A percentile compares a stretch with the other conserved stretches of the same genome.
phyloP scores from a whole-genome alignment of 768 basidiomycete species.

The Sutorius australiensis region DNA sequence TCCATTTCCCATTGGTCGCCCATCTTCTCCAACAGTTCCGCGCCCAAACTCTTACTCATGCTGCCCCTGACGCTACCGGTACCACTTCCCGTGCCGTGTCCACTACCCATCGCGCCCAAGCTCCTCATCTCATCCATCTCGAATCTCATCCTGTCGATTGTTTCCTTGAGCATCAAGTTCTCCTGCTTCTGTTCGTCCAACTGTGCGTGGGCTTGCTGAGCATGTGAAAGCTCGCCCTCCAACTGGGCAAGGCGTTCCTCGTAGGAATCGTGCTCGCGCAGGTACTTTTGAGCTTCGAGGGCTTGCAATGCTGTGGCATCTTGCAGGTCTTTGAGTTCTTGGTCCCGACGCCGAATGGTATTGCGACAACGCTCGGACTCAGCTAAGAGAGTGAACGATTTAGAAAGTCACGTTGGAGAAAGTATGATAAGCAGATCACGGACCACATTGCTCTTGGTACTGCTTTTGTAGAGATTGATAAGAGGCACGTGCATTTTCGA shows the following conservation, averaged over 20 bases:
- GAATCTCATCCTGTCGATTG: constrained; percentile 90
- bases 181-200: constrained; percentile 94
- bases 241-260: constrained; percentile 69
- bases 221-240: constrained; percentile 66
- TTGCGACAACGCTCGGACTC: constrained; percentile 78
- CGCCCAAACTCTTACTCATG: constrained; percentile 71
- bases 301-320: constrained; percentile 59
- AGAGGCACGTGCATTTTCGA: constrained; percentile 69
- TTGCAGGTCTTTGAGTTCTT: constrained; percentile 60
- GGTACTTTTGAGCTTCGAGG: constrained; percentile 63
- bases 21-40: constrained; percentile 66
- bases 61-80: constrained; percentile 50
- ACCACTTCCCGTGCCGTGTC: constrained; percentile 39
- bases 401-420: neutral
- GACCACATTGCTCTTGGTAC: constrained; percentile 85
- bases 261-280: constrained; percentile 62
- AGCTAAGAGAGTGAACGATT: constrained; percentile 35
- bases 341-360: constrained; percentile 70
- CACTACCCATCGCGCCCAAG: constrained; percentile 33
- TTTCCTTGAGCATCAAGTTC: constrained; percentile 90
- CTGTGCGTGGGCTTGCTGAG: constrained; percentile 66
- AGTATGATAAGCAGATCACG: constrained; percentile 27
- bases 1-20: constrained; percentile 42
- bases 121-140: constrained; percentile 90
- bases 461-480: constrained; percentile 80